These are phyloP conservation scores for Glycine latifolia DNA, from an alignment of 306 rosid genomes.

Conservation along the genomic window DNA sequence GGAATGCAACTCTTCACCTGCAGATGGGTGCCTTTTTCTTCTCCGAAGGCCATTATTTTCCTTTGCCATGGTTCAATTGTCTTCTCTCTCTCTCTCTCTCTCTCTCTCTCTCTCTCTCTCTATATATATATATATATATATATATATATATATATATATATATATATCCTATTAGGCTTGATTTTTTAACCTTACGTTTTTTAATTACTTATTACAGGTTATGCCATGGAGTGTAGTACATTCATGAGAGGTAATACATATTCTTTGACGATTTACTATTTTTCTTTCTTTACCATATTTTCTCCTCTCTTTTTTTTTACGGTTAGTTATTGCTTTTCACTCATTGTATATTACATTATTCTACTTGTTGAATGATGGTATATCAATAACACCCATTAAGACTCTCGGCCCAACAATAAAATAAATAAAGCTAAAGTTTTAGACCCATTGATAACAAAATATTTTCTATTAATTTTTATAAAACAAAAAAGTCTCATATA, in stretches of 20 bases:
- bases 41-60: conserved; percentile 81
- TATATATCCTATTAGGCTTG: neutral
- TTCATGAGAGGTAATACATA: conserved; percentile 79
- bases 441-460: too few relatives aligned
- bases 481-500: too few relatives aligned
- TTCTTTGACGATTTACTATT: neutral
- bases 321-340: neutral
- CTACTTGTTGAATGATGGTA: neutral
- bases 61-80: conserved; percentile 78
- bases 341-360: neutral
- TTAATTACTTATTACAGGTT: conserved; percentile 57
- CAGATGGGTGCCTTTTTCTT: conserved; percentile 76
- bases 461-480: too few relatives aligned
- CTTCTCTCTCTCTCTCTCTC: neutral
- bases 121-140: too few relatives aligned
- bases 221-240: conserved; percentile 84
- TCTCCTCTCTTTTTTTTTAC: neutral
- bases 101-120: neutral
- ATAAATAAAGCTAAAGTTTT: too few relatives aligned
- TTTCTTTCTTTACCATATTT: neutral
- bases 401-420: too few relatives aligned
- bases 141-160: too few relatives aligned
- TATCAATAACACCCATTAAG: too few relatives aligned
- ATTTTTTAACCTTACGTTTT: conserved; percentile 18
- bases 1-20: conserved; percentile 79